Conservation (phyloP, 306 rosid species). For the Citrullus colocynthis region DNA sequence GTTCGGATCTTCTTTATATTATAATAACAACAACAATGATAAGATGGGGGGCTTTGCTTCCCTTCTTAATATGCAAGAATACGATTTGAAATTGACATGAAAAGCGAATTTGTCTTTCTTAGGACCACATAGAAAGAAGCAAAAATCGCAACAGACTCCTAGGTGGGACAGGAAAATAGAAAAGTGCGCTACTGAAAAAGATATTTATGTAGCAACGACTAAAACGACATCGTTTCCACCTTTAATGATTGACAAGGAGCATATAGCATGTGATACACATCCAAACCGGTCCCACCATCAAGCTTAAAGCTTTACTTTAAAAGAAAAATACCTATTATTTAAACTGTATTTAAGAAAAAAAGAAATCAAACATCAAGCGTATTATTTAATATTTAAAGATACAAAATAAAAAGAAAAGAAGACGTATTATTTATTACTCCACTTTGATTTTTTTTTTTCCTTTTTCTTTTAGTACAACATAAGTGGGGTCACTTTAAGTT, state of each 20-base stretch:
- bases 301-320: too few species aligned
- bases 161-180: background rate
- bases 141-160: background rate
- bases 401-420: too few species aligned
- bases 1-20: background rate
- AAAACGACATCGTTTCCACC: background rate
- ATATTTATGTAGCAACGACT: background rate
- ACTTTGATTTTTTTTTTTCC: too few species aligned
- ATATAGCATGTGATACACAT: background rate
- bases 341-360: too few species aligned
- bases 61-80: background rate
- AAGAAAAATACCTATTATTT: too few species aligned
- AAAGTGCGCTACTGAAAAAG: background rate
- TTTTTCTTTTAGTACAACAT: too few species aligned
- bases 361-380: background rate
- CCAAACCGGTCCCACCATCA: background rate
- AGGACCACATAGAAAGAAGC: slow-evolving; percentile 1
- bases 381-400: background rate
- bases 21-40: too few species aligned
- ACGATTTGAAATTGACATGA: background rate
- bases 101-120: slow-evolving; percentile 1
- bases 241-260: background rate
- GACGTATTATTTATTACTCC: too few species aligned
- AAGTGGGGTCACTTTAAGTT: too few species aligned
- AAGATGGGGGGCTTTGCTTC: background rate